Evolutionary conservation across 208 protist species (phyloP).

Genomic region (Acanthamoeba divionensis): DNA sequence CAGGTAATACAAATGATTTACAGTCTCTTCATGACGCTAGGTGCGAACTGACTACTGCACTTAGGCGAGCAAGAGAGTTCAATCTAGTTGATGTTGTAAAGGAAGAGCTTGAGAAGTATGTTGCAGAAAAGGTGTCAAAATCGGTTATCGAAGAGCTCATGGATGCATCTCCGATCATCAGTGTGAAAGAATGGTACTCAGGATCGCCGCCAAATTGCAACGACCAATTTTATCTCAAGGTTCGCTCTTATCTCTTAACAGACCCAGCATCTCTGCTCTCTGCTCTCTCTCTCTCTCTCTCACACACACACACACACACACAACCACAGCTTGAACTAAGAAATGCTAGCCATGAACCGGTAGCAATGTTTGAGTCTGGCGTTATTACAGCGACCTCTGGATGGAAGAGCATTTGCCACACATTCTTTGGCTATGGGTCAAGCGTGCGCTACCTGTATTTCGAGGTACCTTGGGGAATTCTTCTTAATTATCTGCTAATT

Average conservation of each 20-base stretch:
- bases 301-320: background rate
- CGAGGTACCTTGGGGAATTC: background rate
- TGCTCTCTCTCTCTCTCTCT: background rate
- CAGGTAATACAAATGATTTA: background rate
- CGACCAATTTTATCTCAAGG: slow-evolving; percentile 38
- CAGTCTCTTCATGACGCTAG: no score
- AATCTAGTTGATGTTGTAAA: background rate
- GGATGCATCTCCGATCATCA: no score
- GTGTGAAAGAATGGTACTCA: background rate
- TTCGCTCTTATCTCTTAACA: background rate
- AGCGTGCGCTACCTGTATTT: slow-evolving; percentile 24
- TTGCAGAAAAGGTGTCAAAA: no score
- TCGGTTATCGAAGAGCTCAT: no score
- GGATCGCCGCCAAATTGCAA: slow-evolving; percentile 1
- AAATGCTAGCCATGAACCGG: background rate
- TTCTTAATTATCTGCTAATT: background rate
- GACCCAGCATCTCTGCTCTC: background rate
- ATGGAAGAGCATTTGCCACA: background rate
- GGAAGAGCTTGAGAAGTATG: no score
- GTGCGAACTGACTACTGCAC: no score
- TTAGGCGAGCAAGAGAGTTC: slow-evolving; percentile 29
- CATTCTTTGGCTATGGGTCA: background rate
- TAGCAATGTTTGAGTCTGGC: background rate
- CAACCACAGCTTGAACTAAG: background rate
- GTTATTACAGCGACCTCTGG: background rate